These are phyloP conservation scores for Beauveria rudraprayagi DNA, from an alignment of 2,329 filamentous ascomycete species.

Conservation along the genomic window DNA sequence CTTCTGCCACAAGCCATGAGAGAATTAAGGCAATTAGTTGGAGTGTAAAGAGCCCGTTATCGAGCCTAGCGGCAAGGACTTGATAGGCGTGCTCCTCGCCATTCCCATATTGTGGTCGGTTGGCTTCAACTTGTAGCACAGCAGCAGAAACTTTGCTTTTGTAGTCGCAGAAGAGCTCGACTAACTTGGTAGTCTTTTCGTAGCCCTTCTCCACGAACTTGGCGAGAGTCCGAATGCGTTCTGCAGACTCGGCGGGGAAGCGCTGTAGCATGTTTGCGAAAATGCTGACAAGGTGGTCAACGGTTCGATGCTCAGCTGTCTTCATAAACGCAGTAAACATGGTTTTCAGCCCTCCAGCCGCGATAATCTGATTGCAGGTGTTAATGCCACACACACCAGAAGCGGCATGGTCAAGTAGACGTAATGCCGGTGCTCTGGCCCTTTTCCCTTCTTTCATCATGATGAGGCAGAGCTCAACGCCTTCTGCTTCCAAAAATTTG, in stretches of 20 bases:
- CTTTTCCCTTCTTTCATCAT: conserved; percentile 87
- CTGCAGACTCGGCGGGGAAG: conserved; percentile 67
- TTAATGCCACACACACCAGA: conserved; percentile 36
- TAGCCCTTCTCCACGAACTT: conserved; percentile 97
- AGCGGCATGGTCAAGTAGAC: conserved; percentile 78
- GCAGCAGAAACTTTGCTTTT: conserved; percentile 49
- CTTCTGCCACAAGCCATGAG: conserved; percentile 88
- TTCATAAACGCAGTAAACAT: conserved; percentile 86
- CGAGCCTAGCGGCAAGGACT: conserved; percentile 67
- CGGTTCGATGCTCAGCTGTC: conserved; percentile 58
- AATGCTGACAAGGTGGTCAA: conserved; percentile 77
- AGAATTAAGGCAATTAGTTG: conserved; percentile 79
- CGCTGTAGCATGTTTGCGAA: conserved; percentile 75
- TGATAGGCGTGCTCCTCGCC: conserved; percentile 54
- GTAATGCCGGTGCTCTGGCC: conserved; percentile 68
- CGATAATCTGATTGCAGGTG: conserved; percentile 70
- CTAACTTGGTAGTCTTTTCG: conserved; percentile 68
- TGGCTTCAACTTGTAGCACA: conserved; percentile 39
- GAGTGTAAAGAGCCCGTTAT: conserved; percentile 75
- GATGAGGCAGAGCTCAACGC: conserved; percentile 81
- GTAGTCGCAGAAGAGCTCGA: conserved; percentile 66
- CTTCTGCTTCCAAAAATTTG: conserved; percentile 83
- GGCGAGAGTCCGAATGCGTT: conserved; percentile 74
- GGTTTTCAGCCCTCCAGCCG: conserved; percentile 76
- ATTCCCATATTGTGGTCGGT: conserved; percentile 14